Evolutionary conservation across 306 rosid species (phyloP), one percentile per base, ranked within the genome.

Genomic region (Malus orientalis): DNA sequence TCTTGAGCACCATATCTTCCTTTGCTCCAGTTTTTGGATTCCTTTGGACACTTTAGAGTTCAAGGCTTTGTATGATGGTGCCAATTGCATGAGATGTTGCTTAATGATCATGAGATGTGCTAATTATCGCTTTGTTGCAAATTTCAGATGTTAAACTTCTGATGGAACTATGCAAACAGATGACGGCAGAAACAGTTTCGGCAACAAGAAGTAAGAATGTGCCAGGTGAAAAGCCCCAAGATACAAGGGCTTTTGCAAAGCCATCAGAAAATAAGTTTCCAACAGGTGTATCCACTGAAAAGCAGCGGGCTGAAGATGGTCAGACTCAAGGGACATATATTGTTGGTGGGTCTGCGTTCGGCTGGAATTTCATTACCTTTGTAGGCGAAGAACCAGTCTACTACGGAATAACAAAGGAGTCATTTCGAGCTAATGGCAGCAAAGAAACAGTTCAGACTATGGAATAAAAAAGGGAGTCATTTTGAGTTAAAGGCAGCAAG

Each of bases 341-440:
- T 53, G 91, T 93, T 73, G 98, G 98, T 36, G 98, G 98, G 70
- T 93, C 98, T 15, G 98, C 94, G 58, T 88, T 91, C 23, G 98
- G 97, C 45, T 93, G 97, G 97, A 93, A 93, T 59, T 93, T 93
- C 71, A 81, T 93, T 70, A 87, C 91, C 69, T 87, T 70, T 78
- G 23, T 82, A n/a, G 82, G 89, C 66, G 42, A 64, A 3, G 86
- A 86, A 18, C 82, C 97, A 13, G 90, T 85, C 77, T 93, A 90
- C 73, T 90, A 78, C 77, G 97, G 98, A 55, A 76, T 77, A 65
- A 85, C 96, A 8, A 93, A 93, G 84, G 94, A 91, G 74, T 58
- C 85, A 49, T 93, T 79, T 69, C 89, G 94, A 81, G 72, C 74
- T 32, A 76, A 71, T 42, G 23, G 66, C 70, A 23, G 76, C 20